Evolutionary conservation across 768 basidiomycete species (phyloP).

Genomic region (Pisolithus microcarpus): DNA sequence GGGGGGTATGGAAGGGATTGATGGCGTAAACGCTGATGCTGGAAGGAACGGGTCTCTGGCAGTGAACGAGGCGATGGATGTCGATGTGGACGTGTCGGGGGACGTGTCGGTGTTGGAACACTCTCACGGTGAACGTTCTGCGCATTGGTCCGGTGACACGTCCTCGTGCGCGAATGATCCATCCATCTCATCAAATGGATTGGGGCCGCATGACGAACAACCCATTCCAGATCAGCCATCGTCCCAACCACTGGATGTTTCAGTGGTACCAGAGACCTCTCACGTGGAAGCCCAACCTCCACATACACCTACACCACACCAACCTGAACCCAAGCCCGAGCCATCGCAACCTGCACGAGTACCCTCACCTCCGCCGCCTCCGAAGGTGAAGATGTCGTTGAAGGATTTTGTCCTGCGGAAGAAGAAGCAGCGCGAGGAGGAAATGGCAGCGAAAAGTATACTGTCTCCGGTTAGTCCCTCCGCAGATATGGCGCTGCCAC

Average conservation of each 20-base stretch:
- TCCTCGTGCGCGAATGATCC: not conserved
- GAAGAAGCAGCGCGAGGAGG: constrained; percentile 46
- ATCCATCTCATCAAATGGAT: not conserved
- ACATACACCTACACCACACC: constrained; percentile 1
- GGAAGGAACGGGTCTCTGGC: not conserved
- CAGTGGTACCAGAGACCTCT: not conserved
- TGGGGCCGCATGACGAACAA: no score
- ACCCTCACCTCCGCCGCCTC: constrained; percentile 29
- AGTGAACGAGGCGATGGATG: constrained; percentile 17
- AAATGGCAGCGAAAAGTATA: constrained; percentile 25
- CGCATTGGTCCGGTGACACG: not conserved
- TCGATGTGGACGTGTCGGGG: constrained; percentile 10
- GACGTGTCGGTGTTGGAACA: not conserved
- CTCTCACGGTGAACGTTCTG: not conserved
- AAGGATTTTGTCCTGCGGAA: constrained; percentile 52
- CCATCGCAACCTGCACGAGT: constrained; percentile 7
- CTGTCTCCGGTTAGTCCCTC: constrained; percentile 15
- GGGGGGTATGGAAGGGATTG: not conserved
- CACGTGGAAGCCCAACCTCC: not conserved
- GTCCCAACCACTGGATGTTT: not conserved
- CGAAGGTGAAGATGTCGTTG: constrained; percentile 50
- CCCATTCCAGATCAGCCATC: no score
- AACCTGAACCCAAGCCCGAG: constrained; percentile 10
- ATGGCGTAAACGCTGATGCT: not conserved
- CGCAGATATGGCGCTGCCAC: constrained; percentile 7